A percentile compares a stretch with the other conserved stretches of the same genome.
phyloP scores from a whole-genome alignment of 148 eudicot genomes.

The Heliamphora exappendiculata region DNA sequence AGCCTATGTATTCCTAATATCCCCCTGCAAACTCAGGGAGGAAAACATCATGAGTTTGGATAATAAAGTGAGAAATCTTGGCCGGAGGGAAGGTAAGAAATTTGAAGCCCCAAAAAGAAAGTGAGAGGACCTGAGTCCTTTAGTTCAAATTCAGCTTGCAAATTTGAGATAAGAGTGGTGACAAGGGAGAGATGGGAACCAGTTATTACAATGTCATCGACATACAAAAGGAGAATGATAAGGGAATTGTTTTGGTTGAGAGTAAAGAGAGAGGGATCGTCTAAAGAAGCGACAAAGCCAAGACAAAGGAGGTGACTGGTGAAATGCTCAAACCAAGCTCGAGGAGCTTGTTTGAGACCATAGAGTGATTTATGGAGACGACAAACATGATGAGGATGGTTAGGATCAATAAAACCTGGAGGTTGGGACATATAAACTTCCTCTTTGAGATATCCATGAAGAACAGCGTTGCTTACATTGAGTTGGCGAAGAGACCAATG shows the following conservation, averaged over 20 bases:
- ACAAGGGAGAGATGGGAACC: too few species aligned
- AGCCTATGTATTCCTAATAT: too few species aligned
- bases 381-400: neutral
- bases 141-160: neutral
- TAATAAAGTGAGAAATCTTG: too few species aligned
- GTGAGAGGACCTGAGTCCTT: neutral
- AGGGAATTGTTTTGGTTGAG: neutral
- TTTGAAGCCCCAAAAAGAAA: neutral
- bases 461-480: neutral
- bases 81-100: too few species aligned
- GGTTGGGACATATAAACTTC: constrained; percentile 10
- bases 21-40: too few species aligned
- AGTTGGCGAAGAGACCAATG: neutral
- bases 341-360: neutral
- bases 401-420: neutral
- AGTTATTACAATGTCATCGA: neutral
- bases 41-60: too few species aligned
- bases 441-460: neutral
- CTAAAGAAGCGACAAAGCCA: neutral
- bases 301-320: neutral
- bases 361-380: neutral
- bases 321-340: neutral
- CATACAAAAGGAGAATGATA: neutral
- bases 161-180: neutral
- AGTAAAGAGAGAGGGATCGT: neutral